phyloP scores from a whole-genome alignment of 306 rosid species.

The Elaeagnus macrophylla region DNA sequence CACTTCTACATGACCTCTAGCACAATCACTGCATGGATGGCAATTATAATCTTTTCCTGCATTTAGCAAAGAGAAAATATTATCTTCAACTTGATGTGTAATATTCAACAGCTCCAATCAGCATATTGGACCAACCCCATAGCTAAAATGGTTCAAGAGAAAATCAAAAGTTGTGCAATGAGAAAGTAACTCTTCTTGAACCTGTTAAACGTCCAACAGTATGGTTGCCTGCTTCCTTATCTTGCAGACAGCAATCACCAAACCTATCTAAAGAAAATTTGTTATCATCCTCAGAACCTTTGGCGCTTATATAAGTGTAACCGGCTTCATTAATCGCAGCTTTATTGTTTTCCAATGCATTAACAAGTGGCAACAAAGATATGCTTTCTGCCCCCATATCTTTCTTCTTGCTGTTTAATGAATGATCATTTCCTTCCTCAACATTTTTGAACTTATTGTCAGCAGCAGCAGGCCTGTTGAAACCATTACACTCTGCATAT shows the following conservation, averaged over 20 bases:
- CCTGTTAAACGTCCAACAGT: neutral
- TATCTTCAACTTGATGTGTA: neutral
- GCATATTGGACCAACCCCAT: too few relatives aligned
- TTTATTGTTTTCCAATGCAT: neutral
- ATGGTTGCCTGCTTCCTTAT: neutral
- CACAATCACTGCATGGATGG: neutral
- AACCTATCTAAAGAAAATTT: too few relatives aligned
- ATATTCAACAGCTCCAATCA: too few relatives aligned
- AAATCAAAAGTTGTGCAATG: neutral
- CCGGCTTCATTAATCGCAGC: constrained; percentile 4
- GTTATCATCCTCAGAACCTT: neutral
- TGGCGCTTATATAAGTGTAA: neutral
- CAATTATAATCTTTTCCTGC: constrained; percentile 5
- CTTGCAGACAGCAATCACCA: too few relatives aligned
- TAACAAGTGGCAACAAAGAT: neutral
- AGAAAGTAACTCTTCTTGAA: neutral
- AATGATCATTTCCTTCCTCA: neutral
- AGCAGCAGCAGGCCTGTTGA: neutral
- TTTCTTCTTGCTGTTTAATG: neutral
- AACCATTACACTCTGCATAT: neutral
- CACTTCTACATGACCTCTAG: neutral
- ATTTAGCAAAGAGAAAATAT: neutral
- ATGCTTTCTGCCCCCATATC: neutral
- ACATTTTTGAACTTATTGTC: neutral
- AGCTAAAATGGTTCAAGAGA: neutral